Evolutionary conservation across 345 rosid species (phyloP).

Genomic region (Brassica nigra): DNA sequence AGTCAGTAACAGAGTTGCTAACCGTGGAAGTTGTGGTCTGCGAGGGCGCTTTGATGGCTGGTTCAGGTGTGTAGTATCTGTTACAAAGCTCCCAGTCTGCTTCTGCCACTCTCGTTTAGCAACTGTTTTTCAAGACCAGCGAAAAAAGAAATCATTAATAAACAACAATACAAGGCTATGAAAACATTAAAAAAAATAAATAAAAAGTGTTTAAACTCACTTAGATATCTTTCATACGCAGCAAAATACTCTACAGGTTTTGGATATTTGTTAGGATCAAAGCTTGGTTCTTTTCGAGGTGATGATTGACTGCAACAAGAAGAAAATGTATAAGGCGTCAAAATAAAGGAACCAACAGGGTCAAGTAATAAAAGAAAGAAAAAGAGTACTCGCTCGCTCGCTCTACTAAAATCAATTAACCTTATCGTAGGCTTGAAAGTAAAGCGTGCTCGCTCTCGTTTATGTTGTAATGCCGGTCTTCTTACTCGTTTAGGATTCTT

Average conservation of each 20-base stretch:
- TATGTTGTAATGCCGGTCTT: slow-evolving; percentile 67
- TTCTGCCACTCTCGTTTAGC: slow-evolving; percentile 70
- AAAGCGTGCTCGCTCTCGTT: slow-evolving; percentile 66
- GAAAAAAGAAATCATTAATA: slow-evolving; percentile 14
- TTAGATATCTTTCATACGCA: slow-evolving; percentile 60
- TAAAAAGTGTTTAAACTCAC: slow-evolving; percentile 50
- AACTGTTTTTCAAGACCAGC: slow-evolving; percentile 41
- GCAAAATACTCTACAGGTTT: slow-evolving; percentile 74
- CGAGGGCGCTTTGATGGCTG: slow-evolving; percentile 48
- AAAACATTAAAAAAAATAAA: not conserved
- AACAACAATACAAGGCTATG: slow-evolving; percentile 12
- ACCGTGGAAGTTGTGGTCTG: slow-evolving; percentile 73
- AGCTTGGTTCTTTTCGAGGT: slow-evolving; percentile 47
- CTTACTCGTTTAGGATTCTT: slow-evolving; percentile 50
- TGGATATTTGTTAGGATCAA: slow-evolving; percentile 58
- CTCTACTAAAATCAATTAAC: slow-evolving; percentile 41
- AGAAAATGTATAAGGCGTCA: not conserved
- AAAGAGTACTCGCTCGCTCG: not conserved
- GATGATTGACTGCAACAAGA: slow-evolving; percentile 57
- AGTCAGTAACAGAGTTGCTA: slow-evolving; percentile 4
- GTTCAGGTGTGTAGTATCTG: slow-evolving; percentile 44
- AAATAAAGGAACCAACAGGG: not conserved
- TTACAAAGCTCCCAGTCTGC: slow-evolving; percentile 53
- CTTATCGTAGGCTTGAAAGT: slow-evolving; percentile 63
- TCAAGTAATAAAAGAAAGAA: not conserved